Conservation (phyloP, 495 filamentous ascomycete genomes). For the Hypoxylon intermedium region DNA sequence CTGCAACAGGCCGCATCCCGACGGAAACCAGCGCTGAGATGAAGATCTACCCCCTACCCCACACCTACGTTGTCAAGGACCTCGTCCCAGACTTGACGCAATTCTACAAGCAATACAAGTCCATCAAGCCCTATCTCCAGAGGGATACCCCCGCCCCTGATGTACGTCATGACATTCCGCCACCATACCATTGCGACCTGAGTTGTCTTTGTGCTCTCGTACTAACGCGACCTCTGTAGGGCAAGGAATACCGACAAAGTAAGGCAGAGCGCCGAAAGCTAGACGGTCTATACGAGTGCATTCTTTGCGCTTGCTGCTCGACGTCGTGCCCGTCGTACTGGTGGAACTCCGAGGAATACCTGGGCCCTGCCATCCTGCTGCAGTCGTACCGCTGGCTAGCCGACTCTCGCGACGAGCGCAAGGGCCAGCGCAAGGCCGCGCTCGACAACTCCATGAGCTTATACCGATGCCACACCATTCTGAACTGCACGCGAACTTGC, state of each 20-base stretch:
- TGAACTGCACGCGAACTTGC: constrained; percentile 96
- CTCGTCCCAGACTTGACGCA: constrained; percentile 95
- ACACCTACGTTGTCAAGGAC: constrained; percentile 99
- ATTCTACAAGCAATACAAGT: constrained; percentile 99
- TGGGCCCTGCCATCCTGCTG: constrained; percentile 92
- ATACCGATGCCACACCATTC: constrained; percentile 98
- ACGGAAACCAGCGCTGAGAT: constrained; percentile 77
- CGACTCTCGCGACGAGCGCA: constrained; percentile 90
- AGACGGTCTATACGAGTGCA: constrained; percentile 98
- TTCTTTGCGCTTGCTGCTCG: constrained; percentile 98
- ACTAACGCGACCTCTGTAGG: constrained; percentile 54
- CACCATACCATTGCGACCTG: no score
- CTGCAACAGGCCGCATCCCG: constrained; percentile 84
- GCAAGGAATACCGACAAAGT: constrained; percentile 87
- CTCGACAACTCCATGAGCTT: constrained; percentile 98
- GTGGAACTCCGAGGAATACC: constrained; percentile 99
- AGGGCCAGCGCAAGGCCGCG: constrained; percentile 81
- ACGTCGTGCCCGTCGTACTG: constrained; percentile 98
- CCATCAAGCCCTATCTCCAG: constrained; percentile 98
- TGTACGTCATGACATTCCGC: constrained; percentile 58
- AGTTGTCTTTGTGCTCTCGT: neutral
- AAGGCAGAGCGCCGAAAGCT: constrained; percentile 93
- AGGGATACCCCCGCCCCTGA: constrained; percentile 77
- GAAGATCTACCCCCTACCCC: constrained; percentile 97
- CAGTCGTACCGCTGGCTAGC: constrained; percentile 97